Conservation (phyloP, 495 filamentous ascomycete genomes). For the Hypoxylon intermedium region DNA sequence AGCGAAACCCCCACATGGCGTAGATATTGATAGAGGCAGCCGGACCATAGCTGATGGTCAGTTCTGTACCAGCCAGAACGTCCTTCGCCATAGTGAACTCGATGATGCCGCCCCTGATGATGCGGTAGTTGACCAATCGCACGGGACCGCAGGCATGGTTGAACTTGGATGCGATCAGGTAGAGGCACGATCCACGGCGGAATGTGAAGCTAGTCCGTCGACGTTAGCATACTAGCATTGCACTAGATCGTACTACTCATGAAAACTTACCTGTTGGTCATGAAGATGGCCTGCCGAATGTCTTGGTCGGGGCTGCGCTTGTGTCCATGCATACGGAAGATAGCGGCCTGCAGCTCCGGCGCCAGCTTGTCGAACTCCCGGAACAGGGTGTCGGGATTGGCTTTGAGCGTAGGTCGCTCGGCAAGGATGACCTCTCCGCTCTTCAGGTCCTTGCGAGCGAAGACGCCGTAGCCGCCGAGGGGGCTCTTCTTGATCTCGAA, state of each 20-base stretch:
- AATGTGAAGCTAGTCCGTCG: slow-evolving; percentile 15
- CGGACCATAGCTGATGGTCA: slow-evolving; percentile 45
- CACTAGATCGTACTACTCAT: background rate
- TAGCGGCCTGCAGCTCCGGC: slow-evolving; percentile 10
- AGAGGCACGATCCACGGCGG: slow-evolving; percentile 27
- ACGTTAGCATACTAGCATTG: background rate
- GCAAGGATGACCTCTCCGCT: slow-evolving; percentile 33
- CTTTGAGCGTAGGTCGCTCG: slow-evolving; percentile 37
- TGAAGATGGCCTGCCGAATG: slow-evolving; percentile 15
- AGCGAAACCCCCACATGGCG: slow-evolving; percentile 43
- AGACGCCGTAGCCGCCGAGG: no score
- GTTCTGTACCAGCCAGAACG: slow-evolving; percentile 38
- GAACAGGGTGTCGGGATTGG: slow-evolving; percentile 15
- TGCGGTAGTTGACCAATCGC: slow-evolving; percentile 32
- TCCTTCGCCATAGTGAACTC: slow-evolving; percentile 27
- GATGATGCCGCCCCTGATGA: background rate
- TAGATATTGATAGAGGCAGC: slow-evolving; percentile 31
- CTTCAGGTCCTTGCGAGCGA: background rate
- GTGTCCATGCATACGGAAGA: slow-evolving; percentile 19
- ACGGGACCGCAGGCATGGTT: slow-evolving; percentile 45
- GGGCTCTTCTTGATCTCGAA: no score
- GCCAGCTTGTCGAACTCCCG: slow-evolving; percentile 25
- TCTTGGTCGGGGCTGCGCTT: slow-evolving; percentile 17
- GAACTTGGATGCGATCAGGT: slow-evolving; percentile 42
- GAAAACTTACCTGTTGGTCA: slow-evolving; percentile 41